Base-by-base conservation (phyloP, 352 stramenopile species). In the Blastocystis sp. region DNA sequence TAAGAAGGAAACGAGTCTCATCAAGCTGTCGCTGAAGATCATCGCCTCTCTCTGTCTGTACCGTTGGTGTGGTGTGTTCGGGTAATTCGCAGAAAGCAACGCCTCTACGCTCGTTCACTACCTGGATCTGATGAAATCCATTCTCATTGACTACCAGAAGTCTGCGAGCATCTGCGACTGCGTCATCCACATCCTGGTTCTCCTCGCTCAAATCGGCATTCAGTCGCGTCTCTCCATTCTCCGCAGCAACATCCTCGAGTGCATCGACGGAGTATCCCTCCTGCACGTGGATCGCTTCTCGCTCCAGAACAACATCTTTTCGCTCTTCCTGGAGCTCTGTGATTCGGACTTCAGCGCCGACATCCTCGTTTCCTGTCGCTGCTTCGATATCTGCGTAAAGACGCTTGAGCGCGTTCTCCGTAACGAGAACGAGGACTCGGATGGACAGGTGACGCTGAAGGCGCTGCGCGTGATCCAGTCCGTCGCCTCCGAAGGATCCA, bases 21-120 rank as follows among this genome's bases (percentile, higher is more conserved):
- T 81, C 27, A 81, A 81, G 24, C 21, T 42, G 11, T 48, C 69
- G 27, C 53, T 81, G 21, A 11, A 48, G 9, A 81, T 81, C 51
- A 81, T 61, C 14, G 44, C 29, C 2, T 34, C 44, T 46, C 32
- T 81, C 21, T 81, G 69, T 42, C 32, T 65, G 14, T 40, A 64
- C 27, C 21, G 69, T 81, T n/a, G 7, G 1, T 24, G 11, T n/a
- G 21, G 4, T 29, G 0, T 27, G 18, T n/a, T 44, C 21, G 3
- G 3, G 0, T 81, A 1, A 63, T 46, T 27, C 24, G 16, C 63
- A 81, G 69, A 54, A 7, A 63, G 42, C 11, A 46, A 40, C 21
- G 69, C 69, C 36, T 54, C 69, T 44, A 57, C 48, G n/a, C 46
- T 81, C 9, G 49, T 81, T 49, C 69, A 48, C 24, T 81, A 81